Percentiles rank a stretch among this genome's conserved stretches.
Evolutionary conservation across 2,329 filamentous ascomycete genomes (phyloP).

Genomic region (Colletotrichum sp.): DNA sequence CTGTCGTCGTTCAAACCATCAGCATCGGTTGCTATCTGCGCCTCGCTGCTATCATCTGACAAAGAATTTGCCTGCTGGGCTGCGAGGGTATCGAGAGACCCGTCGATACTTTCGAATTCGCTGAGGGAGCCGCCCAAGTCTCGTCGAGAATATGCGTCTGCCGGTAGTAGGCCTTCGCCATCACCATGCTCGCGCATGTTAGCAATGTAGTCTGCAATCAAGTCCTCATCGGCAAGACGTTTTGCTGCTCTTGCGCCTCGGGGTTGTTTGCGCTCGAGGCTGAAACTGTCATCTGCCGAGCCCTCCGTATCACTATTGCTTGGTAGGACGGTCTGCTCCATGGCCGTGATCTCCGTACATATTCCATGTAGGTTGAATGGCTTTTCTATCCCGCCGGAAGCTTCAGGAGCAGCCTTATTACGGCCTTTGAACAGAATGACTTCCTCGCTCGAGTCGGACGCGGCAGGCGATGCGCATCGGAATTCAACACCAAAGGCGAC

Average conservation of each 20-base stretch:
- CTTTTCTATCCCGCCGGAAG: conserved; percentile 3
- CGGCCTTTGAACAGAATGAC: conserved; percentile 72
- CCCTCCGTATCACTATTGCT: conserved; percentile 16
- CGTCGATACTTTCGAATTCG: conserved; percentile 31
- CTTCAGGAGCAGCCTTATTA: background rate
- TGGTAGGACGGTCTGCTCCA: conserved; percentile 25
- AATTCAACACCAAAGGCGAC: background rate
- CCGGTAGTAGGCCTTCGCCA: conserved; percentile 66
- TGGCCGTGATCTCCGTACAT: conserved; percentile 35
- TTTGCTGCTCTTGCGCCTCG: background rate
- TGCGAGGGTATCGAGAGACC: background rate
- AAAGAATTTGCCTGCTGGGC: background rate
- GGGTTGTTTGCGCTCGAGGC: background rate
- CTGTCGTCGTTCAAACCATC: background rate
- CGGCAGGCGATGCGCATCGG: conserved; percentile 22
- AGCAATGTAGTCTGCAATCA: conserved; percentile 73
- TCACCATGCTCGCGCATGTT: conserved; percentile 62
- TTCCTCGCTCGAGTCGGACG: conserved; percentile 68
- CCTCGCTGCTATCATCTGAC: background rate
- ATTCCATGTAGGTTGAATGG: conserved; percentile 30
- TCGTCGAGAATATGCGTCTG: conserved; percentile 56
- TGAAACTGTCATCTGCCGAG: background rate
- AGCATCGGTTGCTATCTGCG: background rate
- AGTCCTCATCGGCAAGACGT: conserved; percentile 55
- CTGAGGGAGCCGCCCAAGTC: conserved; percentile 28